These are phyloP conservation scores for Geranium incanum DNA, from an alignment of 441 rosid species.

Conservation along the genomic window DNA sequence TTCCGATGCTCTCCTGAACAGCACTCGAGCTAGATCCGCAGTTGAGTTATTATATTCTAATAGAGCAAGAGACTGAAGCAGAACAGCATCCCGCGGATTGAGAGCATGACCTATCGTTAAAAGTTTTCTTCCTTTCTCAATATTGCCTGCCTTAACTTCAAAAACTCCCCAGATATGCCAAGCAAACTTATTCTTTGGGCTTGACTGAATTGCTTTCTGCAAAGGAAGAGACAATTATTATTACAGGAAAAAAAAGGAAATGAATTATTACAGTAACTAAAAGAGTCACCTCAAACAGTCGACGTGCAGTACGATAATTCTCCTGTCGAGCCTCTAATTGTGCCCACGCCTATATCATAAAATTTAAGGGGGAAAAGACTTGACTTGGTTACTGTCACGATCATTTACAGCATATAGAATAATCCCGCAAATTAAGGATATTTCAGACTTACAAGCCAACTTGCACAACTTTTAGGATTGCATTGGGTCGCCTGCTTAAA, in stretches of 20 bases:
- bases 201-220: constrained; percentile 86
- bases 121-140: constrained; percentile 70
- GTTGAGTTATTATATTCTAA: constrained; percentile 77
- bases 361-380: constrained; percentile 19
- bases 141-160: constrained; percentile 64
- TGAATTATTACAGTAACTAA: constrained; percentile 11
- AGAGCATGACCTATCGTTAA: constrained; percentile 78
- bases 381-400: constrained; percentile 6
- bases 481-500: constrained; percentile 79
- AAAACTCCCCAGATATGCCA: constrained; percentile 97
- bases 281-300: constrained; percentile 65
- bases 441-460: constrained; percentile 86
- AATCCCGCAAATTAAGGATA: constrained; percentile 15
- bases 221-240: constrained; percentile 10
- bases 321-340: constrained; percentile 84
- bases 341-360: constrained; percentile 73
- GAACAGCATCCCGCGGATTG: constrained; percentile 90
- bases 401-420: not conserved
- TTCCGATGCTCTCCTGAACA: constrained; percentile 74
- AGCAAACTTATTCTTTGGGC: constrained; percentile 90
- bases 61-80: constrained; percentile 84
- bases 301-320: constrained; percentile 60
- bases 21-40: constrained; percentile 59
- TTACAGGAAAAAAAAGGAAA: not conserved
- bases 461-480: constrained; percentile 86